Evolutionary conservation across 441 rosid species (phyloP), one percentile per base, ranked within the genome.

Genomic region (Erodium texanum): DNA sequence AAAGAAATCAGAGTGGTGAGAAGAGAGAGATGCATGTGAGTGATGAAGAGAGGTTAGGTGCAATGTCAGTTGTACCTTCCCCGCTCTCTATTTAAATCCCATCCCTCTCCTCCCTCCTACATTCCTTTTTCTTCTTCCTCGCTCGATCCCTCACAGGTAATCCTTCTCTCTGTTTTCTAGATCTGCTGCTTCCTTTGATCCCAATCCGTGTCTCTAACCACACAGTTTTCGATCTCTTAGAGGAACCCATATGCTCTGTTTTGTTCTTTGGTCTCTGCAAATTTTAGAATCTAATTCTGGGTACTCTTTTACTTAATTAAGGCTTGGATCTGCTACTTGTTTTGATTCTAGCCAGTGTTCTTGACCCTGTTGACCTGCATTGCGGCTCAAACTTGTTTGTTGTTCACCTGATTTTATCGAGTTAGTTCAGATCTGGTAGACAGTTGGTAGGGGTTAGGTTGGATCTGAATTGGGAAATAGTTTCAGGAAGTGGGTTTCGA

Each of bases 71-170:
- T 38, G 45, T 38, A 38, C 45, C 45, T 38, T 38, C 45, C 54
- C 54, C 54, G 54, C 54, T 45, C 54, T 45, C 54, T 45, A 45
- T 45, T 45, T 45, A 45, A 45, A 45, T 45, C 54, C 54, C 54
- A 5, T 45, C 54, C 9, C 54, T 45, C 54, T 14, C 16, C 9
- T 10, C 50, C 50, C 10, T 43, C 11, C 11, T 43, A 0, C 16
- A 11, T 14, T 45, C 5, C 54, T 3, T 45, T 14, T 45, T 6
- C 54, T 2, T 12, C 18, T 45, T 45, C 54, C 54, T 12, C 18
- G 7, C 18, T 15, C 54, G 54, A 12, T 15, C 16, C n/a, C 3
- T 0, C 0, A 16, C 54, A 45, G 54, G 54, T 45, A 45, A 12
- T 45, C 9, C 4, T 4, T 27, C 29, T 27, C 29, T 27, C 29